Evolutionary conservation across 371 early-diverging fungal species (phyloP).

Genomic region (Batrachochytrium dendrobatidis): DNA sequence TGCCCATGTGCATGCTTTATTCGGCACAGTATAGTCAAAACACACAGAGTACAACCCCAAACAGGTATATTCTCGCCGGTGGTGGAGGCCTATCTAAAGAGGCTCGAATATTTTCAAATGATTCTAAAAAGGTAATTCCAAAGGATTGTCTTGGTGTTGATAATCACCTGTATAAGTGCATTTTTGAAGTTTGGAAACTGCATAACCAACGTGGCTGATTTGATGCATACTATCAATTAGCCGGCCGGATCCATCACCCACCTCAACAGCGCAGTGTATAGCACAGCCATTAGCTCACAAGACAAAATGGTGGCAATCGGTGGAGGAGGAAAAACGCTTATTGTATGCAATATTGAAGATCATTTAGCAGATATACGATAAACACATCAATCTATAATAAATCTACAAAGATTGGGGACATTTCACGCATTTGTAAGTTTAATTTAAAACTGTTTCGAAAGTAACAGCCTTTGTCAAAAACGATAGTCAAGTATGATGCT

Average conservation of each 20-base stretch:
- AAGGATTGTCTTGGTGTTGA: neutral
- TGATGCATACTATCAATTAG: slow-evolving; percentile 1
- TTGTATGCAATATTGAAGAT: slow-evolving; percentile 28
- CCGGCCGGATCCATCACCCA: slow-evolving; percentile 32
- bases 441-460: too few species aligned
- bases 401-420: neutral
- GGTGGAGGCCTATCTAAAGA: slow-evolving; percentile 27
- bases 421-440: too few species aligned
- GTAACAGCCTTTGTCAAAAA: too few species aligned
- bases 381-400: neutral
- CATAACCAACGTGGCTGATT: neutral
- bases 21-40: slow-evolving; percentile 18
- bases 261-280: slow-evolving; percentile 31
- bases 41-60: neutral
- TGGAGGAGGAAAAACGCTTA: slow-evolving; percentile 29
- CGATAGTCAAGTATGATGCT: too few species aligned
- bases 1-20: slow-evolving; percentile 18
- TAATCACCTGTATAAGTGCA: too few species aligned
- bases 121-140: slow-evolving; percentile 17
- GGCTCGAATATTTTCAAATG: slow-evolving; percentile 26
- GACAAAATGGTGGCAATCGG: slow-evolving; percentile 36
- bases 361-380: neutral
- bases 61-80: slow-evolving; percentile 29
- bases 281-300: slow-evolving; percentile 20
- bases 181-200: neutral